Conservation (phyloP, 2,329 filamentous ascomycete genomes). For the Cladosporium sp. region DNA sequence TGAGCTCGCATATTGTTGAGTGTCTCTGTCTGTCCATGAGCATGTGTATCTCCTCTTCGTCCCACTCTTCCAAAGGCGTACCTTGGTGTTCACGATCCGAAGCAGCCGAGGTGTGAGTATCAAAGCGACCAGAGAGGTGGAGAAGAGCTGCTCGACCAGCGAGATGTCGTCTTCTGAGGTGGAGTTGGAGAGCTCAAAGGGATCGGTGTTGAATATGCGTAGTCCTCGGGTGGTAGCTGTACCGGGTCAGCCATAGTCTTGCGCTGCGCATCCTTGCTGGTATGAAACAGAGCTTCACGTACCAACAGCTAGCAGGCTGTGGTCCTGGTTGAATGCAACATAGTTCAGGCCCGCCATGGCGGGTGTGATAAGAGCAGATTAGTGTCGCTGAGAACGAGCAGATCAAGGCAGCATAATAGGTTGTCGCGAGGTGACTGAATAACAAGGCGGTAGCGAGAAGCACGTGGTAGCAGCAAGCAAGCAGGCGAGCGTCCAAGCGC, state of each 20-base stretch:
- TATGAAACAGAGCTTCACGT: conserved; percentile 32
- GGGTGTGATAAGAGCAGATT: neutral
- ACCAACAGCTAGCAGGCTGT: conserved; percentile 95
- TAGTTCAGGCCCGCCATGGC: conserved; percentile 68
- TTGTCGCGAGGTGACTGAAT: neutral
- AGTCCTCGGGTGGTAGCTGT: conserved; percentile 88
- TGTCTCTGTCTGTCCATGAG: conserved; percentile 47
- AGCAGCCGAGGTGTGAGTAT: conserved; percentile 87
- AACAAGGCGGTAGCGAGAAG: no score
- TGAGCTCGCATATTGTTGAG: conserved; percentile 95
- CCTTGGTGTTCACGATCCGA: conserved; percentile 97
- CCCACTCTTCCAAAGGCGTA: conserved; percentile 38
- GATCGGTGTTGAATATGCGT: conserved; percentile 93
- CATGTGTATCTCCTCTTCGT: neutral
- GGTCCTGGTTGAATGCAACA: conserved; percentile 98
- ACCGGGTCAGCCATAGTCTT: conserved; percentile 3
- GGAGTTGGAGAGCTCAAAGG: conserved; percentile 91
- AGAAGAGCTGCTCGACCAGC: conserved; percentile 98
- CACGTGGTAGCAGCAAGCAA: neutral
- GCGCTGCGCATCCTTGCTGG: neutral
- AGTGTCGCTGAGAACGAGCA: neutral
- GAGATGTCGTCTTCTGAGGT: conserved; percentile 87
- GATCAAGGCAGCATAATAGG: neutral
- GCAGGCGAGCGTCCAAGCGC: neutral
- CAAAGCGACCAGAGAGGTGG: conserved; percentile 89